Evolutionary conservation across 2,329 filamentous ascomycete genomes (phyloP).

Genomic region (Colletotrichum sp.): DNA sequence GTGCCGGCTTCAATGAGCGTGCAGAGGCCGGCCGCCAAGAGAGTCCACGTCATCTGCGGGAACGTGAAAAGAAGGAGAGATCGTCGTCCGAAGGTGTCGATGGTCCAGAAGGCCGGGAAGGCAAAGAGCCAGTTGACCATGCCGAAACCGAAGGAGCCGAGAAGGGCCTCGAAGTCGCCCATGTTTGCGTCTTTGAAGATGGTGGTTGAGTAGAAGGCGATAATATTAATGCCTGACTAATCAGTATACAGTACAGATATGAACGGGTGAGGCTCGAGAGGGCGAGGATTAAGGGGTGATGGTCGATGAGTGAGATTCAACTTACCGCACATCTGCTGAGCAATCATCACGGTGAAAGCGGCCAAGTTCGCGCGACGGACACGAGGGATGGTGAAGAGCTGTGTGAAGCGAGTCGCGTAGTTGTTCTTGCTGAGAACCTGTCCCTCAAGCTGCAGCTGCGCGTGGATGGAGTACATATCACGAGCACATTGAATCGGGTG

Average conservation of each 20-base stretch:
- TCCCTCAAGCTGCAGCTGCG: slow-evolving; percentile 66
- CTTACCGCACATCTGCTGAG: slow-evolving; percentile 70
- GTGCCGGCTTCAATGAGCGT: slow-evolving; percentile 46
- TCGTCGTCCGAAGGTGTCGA: slow-evolving; percentile 56
- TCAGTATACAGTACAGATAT: neutral
- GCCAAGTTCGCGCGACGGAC: slow-evolving; percentile 76
- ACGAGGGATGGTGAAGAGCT: slow-evolving; percentile 73
- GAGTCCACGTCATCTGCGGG: slow-evolving; percentile 63
- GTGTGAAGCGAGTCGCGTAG: slow-evolving; percentile 66
- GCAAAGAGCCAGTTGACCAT: slow-evolving; percentile 66
- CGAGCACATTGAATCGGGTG: slow-evolving; percentile 62
- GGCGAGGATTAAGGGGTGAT: neutral
- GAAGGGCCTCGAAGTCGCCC: slow-evolving; percentile 54
- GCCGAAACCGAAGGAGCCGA: slow-evolving; percentile 53
- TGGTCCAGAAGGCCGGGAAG: slow-evolving; percentile 61
- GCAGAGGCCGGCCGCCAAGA: slow-evolving; percentile 61
- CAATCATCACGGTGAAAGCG: slow-evolving; percentile 81
- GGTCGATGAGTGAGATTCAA: neutral
- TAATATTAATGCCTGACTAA: slow-evolving; percentile 65
- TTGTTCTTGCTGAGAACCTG: slow-evolving; percentile 55
- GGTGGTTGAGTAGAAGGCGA: slow-evolving; percentile 77
- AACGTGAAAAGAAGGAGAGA: slow-evolving; percentile 62
- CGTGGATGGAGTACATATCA: slow-evolving; percentile 69
- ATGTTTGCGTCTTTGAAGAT: slow-evolving; percentile 65
- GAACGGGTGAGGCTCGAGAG: neutral